Base-by-base conservation (phyloP, 495 filamentous ascomycete species). In the Penicillium cataractarum region DNA sequence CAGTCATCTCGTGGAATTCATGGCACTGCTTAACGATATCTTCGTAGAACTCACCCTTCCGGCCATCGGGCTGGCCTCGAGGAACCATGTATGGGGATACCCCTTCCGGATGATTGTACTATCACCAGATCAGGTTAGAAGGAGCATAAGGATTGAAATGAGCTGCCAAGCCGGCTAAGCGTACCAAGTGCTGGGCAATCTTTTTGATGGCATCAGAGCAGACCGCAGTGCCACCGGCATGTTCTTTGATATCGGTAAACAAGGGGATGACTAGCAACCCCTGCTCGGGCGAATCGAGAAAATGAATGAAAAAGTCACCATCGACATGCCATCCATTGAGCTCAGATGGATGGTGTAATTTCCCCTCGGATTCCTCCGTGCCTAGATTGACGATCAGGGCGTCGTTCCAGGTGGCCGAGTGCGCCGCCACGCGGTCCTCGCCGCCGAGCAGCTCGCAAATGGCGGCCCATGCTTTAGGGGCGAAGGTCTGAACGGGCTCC, bases 301-400 rank as follows among this genome's bases (percentile, higher is more conserved):
- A 92, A 76, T 91, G 89, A 15, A 88, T 80, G 74, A 92, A 91
- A 72, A 90, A 91, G 65, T 91, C 89, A 1, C 89, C 89, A 73
- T 92, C 89, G 24, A 90, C 87, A 71, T 92, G 90, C 89, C 89
- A 92, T 8, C 77, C 78, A 22, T 73, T 62, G n/a, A 91, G 74
- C 7, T 85, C 81, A 33, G 63, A 76, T 63, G 50, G 85, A 76
- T 58, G 71, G 67, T 31, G 80, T 74, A 37, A 81, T 69, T 81
- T 80, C 6, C 82, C 81, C 61, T 85, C 83, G 49, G 71, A 73
- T 49, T 87, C 79, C 0, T 80, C 71, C 7, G 82, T 86, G 24
- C 90, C 89, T 17, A 92, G 79, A 74, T 92, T 92, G 27, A 92
- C 87, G 60, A 92, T 92, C 32, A 91, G 79, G 15, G 81, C 82